Percentiles rank a stretch among this genome's conserved stretches.
These are phyloP conservation scores for Leccinum ochraceum DNA, from an alignment of 768 basidiomycete species.

Conservation along the genomic window DNA sequence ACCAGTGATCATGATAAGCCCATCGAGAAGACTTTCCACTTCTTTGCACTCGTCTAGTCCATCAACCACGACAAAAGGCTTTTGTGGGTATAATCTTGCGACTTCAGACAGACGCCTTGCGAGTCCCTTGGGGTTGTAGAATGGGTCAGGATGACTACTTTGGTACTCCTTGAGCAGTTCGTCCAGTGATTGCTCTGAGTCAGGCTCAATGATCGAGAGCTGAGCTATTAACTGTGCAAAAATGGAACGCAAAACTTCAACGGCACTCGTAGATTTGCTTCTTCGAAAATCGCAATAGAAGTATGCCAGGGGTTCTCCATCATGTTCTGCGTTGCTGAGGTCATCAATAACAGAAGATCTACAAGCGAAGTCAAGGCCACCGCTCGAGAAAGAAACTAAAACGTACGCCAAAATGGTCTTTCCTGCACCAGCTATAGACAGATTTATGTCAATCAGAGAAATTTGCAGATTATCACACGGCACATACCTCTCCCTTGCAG, in stretches of 20 bases:
- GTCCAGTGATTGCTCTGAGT: not conserved
- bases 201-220: not conserved
- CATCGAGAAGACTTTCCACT: constrained; percentile 9
- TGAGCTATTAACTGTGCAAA: constrained; percentile 13
- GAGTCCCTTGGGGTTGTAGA: constrained; percentile 9
- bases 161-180: constrained; percentile 7
- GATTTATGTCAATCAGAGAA: not conserved
- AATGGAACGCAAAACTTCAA: constrained; percentile 22
- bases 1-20: not conserved
- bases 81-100: not conserved
- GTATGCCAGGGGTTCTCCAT: constrained; percentile 1
- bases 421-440: not conserved
- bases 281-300: constrained; percentile 29
- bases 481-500: constrained; percentile 17
- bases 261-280: constrained; percentile 3
- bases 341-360: constrained; percentile 1
- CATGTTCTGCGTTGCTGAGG: not conserved
- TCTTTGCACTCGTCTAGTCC: constrained; percentile 26
- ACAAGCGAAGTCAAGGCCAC: not conserved
- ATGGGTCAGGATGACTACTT: not conserved
- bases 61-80: constrained; percentile 20
- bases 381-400: too few species aligned
- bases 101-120: not conserved
- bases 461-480: not conserved
- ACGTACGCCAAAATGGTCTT: not conserved